These are phyloP conservation scores for Dendrocalamus latiflorus DNA, from an alignment of 202 grass and related monocot species.

Conservation along the genomic window DNA sequence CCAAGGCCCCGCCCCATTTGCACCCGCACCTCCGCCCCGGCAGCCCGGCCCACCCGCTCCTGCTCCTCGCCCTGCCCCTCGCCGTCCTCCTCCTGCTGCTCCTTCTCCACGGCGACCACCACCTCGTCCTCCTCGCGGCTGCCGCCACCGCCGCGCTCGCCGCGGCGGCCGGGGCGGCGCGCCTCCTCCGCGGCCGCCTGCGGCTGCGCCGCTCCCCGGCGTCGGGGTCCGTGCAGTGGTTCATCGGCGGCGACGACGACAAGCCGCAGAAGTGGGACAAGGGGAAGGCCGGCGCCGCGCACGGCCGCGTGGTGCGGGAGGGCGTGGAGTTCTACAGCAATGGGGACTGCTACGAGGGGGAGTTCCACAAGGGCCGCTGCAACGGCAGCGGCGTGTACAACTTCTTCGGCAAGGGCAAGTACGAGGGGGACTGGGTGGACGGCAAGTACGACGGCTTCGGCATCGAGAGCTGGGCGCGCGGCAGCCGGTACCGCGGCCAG, in stretches of 20 bases:
- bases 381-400: constrained; percentile 62
- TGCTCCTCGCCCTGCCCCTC: constrained; percentile 41
- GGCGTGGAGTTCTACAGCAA: constrained; percentile 68
- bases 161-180: constrained; percentile 27
- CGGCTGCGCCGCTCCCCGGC: constrained; percentile 22
- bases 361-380: too few species aligned
- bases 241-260: constrained; percentile 53
- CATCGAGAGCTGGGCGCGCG: constrained; percentile 71
- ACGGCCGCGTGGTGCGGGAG: constrained; percentile 48
- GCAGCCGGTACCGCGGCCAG: constrained; percentile 68
- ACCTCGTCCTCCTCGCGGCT: constrained; percentile 20
- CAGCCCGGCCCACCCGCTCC: constrained; percentile 9
- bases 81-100: constrained; percentile 39
- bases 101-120: constrained; percentile 29
- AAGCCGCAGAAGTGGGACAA: constrained; percentile 12
- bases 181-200: constrained; percentile 38
- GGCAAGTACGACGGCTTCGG: constrained; percentile 76
- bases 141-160: constrained; percentile 33
- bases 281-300: not conserved
- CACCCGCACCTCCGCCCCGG: constrained; percentile 14
- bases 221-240: constrained; percentile 57
- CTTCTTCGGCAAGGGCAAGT: constrained; percentile 50
- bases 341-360: too few species aligned
- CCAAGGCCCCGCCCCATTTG: constrained; percentile 27
- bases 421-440: constrained; percentile 89